phyloP scores from a whole-genome alignment of 2,329 filamentous ascomycete genomes.

The Microcyclosporella mali region DNA sequence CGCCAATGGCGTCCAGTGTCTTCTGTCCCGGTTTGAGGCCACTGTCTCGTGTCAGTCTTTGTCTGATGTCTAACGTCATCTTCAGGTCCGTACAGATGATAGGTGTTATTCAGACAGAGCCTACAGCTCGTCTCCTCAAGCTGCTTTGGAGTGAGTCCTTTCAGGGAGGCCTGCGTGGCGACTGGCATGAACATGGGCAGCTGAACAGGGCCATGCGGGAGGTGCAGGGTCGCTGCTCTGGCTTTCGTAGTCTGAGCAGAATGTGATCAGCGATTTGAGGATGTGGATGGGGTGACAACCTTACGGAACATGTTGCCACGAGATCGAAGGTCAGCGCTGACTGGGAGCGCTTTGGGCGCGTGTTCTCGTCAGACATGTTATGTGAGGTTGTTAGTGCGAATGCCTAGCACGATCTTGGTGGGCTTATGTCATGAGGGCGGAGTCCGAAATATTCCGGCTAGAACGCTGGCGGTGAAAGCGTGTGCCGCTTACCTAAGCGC shows the following conservation, averaged over 20 bases:
- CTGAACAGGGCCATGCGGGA: conserved; percentile 86
- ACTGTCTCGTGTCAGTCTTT: conserved; percentile 24
- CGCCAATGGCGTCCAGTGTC: conserved; percentile 77
- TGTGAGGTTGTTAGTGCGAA: not conserved
- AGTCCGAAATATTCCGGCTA: too few relatives aligned
- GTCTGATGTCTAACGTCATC: not conserved
- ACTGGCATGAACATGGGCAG: conserved; percentile 98
- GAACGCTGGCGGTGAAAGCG: too few relatives aligned
- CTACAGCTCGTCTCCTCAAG: conserved; percentile 83
- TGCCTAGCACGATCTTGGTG: not conserved
- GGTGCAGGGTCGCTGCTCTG: conserved; percentile 75
- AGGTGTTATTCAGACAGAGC: conserved; percentile 95
- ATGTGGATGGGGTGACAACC: conserved; percentile 27
- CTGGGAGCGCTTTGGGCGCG: conserved; percentile 16
- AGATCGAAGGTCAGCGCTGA: conserved; percentile 73
- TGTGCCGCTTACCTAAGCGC: too few relatives aligned
- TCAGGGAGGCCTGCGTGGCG: conserved; percentile 90
- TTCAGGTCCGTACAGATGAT: conserved; percentile 59
- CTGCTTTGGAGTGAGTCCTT: conserved; percentile 87
- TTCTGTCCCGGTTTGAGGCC: conserved; percentile 91
- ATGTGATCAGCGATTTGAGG: conserved; percentile 9
- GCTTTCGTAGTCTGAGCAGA: conserved; percentile 76
- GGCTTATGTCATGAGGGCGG: too few relatives aligned
- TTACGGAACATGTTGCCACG: conserved; percentile 71
- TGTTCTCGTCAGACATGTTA: conserved; percentile 18